Evolutionary conservation across 306 rosid species (phyloP).

Genomic region (Hippophae rhamnoides): DNA sequence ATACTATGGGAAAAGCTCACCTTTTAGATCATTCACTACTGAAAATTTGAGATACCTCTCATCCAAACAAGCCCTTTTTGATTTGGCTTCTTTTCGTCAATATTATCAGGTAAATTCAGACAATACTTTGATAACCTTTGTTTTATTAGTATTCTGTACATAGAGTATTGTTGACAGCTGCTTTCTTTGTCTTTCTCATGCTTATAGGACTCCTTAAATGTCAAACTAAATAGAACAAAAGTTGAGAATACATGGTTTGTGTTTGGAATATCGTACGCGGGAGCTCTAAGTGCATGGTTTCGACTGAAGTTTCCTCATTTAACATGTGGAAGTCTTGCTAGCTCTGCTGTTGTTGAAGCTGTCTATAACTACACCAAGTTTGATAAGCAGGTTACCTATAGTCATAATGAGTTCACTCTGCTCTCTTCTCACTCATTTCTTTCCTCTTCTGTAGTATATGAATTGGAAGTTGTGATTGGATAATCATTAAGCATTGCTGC

Average conservation of each 20-base stretch:
- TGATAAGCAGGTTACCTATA: conserved; percentile 63
- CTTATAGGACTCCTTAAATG: conserved; percentile 51
- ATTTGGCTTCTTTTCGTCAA: conserved; percentile 78
- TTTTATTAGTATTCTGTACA: not conserved
- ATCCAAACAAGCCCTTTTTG: conserved; percentile 90
- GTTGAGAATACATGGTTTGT: conserved; percentile 76
- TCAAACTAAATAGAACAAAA: conserved; percentile 44
- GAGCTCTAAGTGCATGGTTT: conserved; percentile 99
- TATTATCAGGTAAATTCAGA: conserved; percentile 56
- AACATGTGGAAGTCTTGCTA: conserved; percentile 97
- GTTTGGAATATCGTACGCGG: conserved; percentile 72
- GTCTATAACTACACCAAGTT: conserved; percentile 64
- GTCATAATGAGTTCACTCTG: not conserved
- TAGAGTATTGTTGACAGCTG: conserved; percentile 9
- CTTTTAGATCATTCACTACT: conserved; percentile 54
- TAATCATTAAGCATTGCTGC: not conserved
- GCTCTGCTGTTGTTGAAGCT: conserved; percentile 91
- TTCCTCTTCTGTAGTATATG: not conserved
- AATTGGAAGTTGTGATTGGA: not conserved
- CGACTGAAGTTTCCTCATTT: conserved; percentile 92
- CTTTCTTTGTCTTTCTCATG: not conserved
- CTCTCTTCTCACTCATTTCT: not conserved
- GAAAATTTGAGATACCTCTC: conserved; percentile 80
- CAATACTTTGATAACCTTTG: no score
- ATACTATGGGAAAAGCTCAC: conserved; percentile 86